These are phyloP conservation scores for Termitomyces sp. DNA, from an alignment of 768 basidiomycete genomes.

Conservation along the genomic window DNA sequence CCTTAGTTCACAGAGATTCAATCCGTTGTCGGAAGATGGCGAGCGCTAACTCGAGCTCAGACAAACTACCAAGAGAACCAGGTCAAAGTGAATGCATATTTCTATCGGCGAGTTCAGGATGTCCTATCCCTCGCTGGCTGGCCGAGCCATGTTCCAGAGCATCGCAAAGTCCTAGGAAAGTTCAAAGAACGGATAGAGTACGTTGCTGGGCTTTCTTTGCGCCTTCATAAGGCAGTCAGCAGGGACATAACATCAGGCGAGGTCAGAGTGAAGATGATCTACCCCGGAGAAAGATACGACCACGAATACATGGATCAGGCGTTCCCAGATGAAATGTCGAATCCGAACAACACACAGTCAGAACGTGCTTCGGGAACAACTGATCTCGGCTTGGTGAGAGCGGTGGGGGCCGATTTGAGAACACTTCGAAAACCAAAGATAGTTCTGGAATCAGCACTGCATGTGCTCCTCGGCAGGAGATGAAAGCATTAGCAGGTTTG, in stretches of 20 bases:
- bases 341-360: background rate
- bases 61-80: slow-evolving; percentile 4
- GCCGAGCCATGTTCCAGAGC: slow-evolving; percentile 3
- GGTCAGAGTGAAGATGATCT: slow-evolving; percentile 1
- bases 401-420: background rate
- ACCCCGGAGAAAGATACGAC: slow-evolving; percentile 4
- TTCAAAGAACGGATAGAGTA: slow-evolving; percentile 1
- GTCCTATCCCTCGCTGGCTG: slow-evolving; percentile 13
- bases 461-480: background rate
- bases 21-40: slow-evolving; percentile 12
- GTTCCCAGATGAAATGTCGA: slow-evolving; percentile 6
- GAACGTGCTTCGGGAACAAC: slow-evolving; percentile 6
- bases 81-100: background rate
- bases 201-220: slow-evolving; percentile 4
- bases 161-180: background rate
- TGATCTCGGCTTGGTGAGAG: slow-evolving; percentile 10
- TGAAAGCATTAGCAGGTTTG: background rate
- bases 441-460: slow-evolving; percentile 1
- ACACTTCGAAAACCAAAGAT: slow-evolving; percentile 8
- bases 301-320: slow-evolving; percentile 9
- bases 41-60: slow-evolving; percentile 12
- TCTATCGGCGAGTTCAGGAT: slow-evolving; percentile 3
- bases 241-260: slow-evolving; percentile 10
- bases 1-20: slow-evolving; percentile 4
- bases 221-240: slow-evolving; percentile 6